Percentiles rank a stretch among this genome's conserved stretches.
Evolutionary conservation across 495 filamentous ascomycete genomes (phyloP).

Genomic region (Daldinia concentrica): DNA sequence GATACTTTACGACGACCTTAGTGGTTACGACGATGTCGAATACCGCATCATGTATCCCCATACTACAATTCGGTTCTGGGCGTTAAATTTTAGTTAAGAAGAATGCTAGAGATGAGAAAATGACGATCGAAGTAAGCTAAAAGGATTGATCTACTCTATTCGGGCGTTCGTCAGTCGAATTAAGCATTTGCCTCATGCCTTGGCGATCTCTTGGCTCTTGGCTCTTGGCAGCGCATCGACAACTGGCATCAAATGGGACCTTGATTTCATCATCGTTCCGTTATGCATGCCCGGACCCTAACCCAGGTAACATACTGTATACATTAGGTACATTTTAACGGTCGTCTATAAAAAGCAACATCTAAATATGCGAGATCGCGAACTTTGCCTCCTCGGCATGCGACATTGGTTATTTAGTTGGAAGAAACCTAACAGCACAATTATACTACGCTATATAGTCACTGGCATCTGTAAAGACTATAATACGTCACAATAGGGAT

Average conservation of each 20-base stretch:
- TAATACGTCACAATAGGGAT: background rate
- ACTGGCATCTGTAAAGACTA: background rate
- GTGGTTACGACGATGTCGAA: background rate
- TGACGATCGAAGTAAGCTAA: slow-evolving; percentile 8
- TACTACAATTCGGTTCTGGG: background rate
- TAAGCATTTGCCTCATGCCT: slow-evolving; percentile 46
- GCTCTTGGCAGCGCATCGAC: slow-evolving; percentile 25
- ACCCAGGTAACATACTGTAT: background rate
- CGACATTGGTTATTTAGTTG: no score
- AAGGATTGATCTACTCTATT: slow-evolving; percentile 3
- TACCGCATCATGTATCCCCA: background rate
- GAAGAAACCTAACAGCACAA: background rate
- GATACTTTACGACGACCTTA: background rate
- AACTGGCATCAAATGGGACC: slow-evolving; percentile 28
- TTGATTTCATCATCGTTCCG: slow-evolving; percentile 28
- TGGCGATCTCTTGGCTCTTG: slow-evolving; percentile 46
- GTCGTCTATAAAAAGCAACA: background rate
- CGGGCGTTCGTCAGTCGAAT: slow-evolving; percentile 28
- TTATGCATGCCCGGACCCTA: background rate
- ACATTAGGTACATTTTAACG: background rate
- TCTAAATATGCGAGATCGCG: background rate
- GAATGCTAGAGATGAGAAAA: background rate
- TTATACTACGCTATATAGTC: background rate
- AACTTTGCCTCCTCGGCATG: background rate
- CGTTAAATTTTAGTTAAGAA: background rate